A percentile compares a stretch with the other conserved stretches of the same genome.
These are phyloP conservation scores for Diaporthe sp. DNA, from an alignment of 2,329 filamentous ascomycete genomes.

Conservation along the genomic window DNA sequence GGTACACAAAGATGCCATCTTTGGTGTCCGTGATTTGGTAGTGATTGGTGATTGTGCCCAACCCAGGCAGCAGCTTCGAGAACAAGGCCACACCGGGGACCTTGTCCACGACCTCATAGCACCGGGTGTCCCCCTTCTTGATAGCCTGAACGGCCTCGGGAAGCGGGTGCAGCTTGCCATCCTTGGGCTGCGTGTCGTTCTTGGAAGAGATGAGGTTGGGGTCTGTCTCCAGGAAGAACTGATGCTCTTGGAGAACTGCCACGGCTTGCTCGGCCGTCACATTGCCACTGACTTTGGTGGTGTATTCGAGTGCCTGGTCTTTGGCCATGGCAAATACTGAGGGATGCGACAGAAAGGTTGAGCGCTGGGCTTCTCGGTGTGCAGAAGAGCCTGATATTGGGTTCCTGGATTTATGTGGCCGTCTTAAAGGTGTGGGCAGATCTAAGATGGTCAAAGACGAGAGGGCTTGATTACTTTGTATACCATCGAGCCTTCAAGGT, in stretches of 20 bases:
- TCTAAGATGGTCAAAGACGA: not conserved
- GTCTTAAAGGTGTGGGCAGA: not conserved
- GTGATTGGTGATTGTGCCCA: conserved; percentile 29
- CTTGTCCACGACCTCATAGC: conserved; percentile 20
- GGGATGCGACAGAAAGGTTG: not conserved
- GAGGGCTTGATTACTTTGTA: not conserved
- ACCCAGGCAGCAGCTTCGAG: conserved; percentile 20
- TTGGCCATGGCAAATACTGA: not conserved
- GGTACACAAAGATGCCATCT: conserved; percentile 27
- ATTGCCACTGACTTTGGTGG: not conserved
- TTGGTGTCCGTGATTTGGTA: conserved; percentile 28
- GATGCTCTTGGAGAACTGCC: conserved; percentile 25
- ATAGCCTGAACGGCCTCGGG: conserved; percentile 8
- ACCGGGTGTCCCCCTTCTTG: conserved; percentile 17
- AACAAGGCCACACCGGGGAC: conserved; percentile 26
- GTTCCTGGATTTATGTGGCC: not conserved
- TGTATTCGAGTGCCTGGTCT: not conserved
- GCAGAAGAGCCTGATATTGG: not conserved
- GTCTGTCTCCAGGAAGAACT: conserved; percentile 27
- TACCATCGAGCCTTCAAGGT: not conserved
- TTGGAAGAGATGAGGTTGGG: conserved; percentile 31
- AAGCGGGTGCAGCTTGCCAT: conserved; percentile 15
- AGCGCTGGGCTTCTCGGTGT: not conserved
- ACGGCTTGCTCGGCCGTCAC: conserved; percentile 20
- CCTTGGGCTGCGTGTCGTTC: conserved; percentile 20